Conservation (phyloP, 176 grass and related monocot species). For the Aegilops sharonensis region DNA sequence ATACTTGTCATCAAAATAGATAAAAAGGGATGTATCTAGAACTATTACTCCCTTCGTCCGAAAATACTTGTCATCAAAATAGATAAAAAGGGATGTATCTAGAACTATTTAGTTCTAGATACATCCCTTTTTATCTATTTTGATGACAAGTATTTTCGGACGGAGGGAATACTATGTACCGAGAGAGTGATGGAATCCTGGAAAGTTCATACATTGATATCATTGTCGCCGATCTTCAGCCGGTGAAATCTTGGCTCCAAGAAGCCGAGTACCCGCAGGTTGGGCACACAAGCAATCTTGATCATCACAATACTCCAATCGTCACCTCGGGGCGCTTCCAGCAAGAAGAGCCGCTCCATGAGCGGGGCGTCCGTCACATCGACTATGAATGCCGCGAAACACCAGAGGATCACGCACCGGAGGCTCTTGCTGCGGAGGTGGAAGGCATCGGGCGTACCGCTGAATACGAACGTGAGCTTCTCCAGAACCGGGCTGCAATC, state of each 20-base stretch:
- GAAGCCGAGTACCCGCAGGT: slow-evolving; percentile 8
- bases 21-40: too few relatives aligned
- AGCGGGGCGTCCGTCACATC: background rate
- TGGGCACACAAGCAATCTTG: background rate
- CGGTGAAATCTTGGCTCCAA: background rate
- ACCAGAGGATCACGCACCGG: background rate
- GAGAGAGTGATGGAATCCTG: background rate
- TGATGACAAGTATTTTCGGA: too few relatives aligned
- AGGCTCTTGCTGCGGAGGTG: slow-evolving; percentile 10
- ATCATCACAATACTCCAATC: background rate
- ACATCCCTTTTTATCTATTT: too few relatives aligned
- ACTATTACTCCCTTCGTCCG: background rate
- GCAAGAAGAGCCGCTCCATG: slow-evolving; percentile 11
- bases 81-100: too few relatives aligned
- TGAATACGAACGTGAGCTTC: background rate
- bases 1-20: too few relatives aligned
- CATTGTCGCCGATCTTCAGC: background rate
- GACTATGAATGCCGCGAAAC: background rate
- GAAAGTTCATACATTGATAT: slow-evolving; percentile 9
- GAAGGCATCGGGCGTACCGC: background rate
- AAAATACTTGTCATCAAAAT: too few relatives aligned
- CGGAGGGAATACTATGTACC: too few relatives aligned
- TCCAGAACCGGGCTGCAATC: slow-evolving; percentile 20
- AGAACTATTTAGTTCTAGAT: too few relatives aligned
- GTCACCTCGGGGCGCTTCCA: background rate